Evolutionary conservation across 768 basidiomycete genomes (phyloP), one percentile per base, ranked within the genome.

Genomic region (Mycena sanguinolenta): DNA sequence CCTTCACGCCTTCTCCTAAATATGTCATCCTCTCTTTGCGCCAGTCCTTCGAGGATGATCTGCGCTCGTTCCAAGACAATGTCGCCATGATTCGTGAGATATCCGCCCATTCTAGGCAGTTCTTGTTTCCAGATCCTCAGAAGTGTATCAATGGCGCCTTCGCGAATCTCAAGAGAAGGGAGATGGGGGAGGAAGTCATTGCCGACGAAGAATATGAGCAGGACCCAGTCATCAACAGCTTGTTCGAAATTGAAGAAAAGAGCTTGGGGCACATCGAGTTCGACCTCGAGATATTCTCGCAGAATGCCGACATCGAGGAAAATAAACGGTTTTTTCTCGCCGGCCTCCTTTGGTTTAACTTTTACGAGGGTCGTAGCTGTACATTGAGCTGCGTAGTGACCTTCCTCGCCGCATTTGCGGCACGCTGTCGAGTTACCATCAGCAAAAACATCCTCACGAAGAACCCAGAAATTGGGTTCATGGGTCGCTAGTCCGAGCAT

Each of bases 121-220:
- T 96, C 95, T 82, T 86, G 86, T 82, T 94, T 96, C 98, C 98
- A 99, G 58, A 99, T 99, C 81, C 89, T 92, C 79, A 99, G 83
- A 70, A 99, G 84, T 66, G 94, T 98, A 85, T 99, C 98, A 85
- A 99, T 98, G 34, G 97, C 98, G 71, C 98, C 98, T 85, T 99
- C 97, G 76, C 98, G 90, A 79, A 99, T 99, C 86, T 99, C 98
- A 87, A 99, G 90, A 68, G 94, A 95, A 28, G 98, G 98, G 67
- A 99, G 87, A 84, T 99, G 98, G 25, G 98, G 98, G 76, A 99
- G 88, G 88, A 99, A 97, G 86, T 98, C 96, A 85, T 99, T 99
- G 75, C 98, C 98, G 80, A 99, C 98, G 82, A 99, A 98, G 91
- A 99, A 99, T 75, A 99, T 99, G 77, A 99, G 90, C 78, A 99